These are phyloP conservation scores for Hanseniaspora valbyensis DNA, from an alignment of 805 yeast species.

Conservation along the genomic window DNA sequence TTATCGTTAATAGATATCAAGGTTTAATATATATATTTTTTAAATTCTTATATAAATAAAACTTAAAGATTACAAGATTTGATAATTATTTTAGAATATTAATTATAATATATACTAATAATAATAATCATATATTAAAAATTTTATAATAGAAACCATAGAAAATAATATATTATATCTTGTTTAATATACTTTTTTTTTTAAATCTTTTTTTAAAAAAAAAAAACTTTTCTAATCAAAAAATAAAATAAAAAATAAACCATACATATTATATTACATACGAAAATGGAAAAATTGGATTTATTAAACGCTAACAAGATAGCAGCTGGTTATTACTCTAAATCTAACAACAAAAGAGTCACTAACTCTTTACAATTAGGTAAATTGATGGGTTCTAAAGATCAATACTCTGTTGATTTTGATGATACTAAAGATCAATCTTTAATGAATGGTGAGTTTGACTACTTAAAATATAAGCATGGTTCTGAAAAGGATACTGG, in stretches of 20 bases:
- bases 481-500: conserved; percentile 31
- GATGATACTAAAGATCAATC: conserved; percentile 29
- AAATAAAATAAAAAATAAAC: not conserved
- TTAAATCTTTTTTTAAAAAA: not conserved
- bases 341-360: conserved; percentile 51
- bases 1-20: too few species aligned
- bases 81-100: too few species aligned
- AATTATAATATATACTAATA: too few species aligned
- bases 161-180: not conserved
- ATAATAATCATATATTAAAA: not conserved
- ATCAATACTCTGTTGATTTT: conserved; percentile 56
- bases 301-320: conserved; percentile 61
- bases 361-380: conserved; percentile 78
- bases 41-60: too few species aligned
- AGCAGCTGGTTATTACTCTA: conserved; percentile 48
- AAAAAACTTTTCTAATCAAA: not conserved
- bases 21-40: too few species aligned
- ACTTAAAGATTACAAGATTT: too few species aligned
- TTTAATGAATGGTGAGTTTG: conserved; percentile 34
- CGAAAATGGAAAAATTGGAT: conserved; percentile 35
- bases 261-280: not conserved
- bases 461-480: conserved; percentile 15
- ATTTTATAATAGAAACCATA: too few species aligned
- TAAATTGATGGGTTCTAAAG: conserved; percentile 68
- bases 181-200: not conserved